A percentile compares a stretch with the other conserved stretches of the same genome.
Conservation (phyloP, 83 land plant species). For the Diphasiastrum complanatum region DNA sequence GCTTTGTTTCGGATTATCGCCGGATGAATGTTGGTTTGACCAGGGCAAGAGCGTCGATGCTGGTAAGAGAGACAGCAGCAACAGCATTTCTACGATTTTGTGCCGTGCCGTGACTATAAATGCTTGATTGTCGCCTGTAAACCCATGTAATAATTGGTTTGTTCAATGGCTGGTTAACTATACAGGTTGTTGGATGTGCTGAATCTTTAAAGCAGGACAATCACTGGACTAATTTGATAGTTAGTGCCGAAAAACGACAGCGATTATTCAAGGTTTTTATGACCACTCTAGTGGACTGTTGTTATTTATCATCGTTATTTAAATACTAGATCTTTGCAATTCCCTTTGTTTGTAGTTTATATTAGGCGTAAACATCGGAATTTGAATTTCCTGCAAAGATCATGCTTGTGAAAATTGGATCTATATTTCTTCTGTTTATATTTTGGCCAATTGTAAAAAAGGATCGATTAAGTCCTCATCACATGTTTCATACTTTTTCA, state of each 20-base stretch:
- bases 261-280: conserved; percentile 54
- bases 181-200: conserved; percentile 88
- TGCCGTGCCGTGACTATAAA: not conserved
- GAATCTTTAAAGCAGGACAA: conserved; percentile 68
- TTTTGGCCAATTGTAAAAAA: too few species aligned
- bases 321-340: too few species aligned
- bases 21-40: conserved; percentile 99
- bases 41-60: conserved; percentile 74
- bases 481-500: too few species aligned
- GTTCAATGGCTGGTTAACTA: not conserved
- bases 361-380: too few species aligned
- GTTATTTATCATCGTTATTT: too few species aligned
- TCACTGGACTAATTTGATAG: conserved; percentile 81
- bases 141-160: not conserved
- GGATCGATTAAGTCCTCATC: too few species aligned
- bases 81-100: not conserved
- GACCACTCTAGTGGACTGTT: too few species aligned
- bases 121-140: not conserved
- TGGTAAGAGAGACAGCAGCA: conserved; percentile 42
- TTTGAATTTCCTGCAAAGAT: too few species aligned
- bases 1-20: conserved; percentile 87
- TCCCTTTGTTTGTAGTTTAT: too few species aligned
- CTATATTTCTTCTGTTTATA: too few species aligned
- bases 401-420: too few species aligned
- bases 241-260: conserved; percentile 50